Evolutionary conservation across 192 early-diverging fungal genomes (phyloP), one percentile per base, ranked within the genome.

Genomic region (Coemansia sp.): DNA sequence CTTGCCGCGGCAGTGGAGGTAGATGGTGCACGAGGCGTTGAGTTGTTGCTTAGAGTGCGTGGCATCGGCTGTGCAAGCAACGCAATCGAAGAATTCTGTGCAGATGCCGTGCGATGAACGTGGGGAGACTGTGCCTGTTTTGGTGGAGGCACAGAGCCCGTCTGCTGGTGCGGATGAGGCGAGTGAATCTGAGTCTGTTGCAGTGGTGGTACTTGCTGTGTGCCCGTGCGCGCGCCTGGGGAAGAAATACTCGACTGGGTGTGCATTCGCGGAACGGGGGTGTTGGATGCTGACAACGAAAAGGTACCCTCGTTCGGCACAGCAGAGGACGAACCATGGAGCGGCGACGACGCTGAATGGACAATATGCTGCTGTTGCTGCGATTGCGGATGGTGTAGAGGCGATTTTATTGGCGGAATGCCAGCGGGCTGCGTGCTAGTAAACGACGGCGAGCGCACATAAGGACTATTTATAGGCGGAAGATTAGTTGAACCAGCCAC

Each of bases 401-500:
- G 21, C 45, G 59, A n/a, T 38, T 78, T 83, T 46, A 78, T 75
- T 12, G 69, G 66, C 43, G 76, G 69, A 7, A 72, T 69, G 36
- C 58, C 36, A 15, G 67, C 21, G 2, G 64, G 56, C 58, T 55
- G 66, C 16, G 64, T 33, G 58, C 68, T 72, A 16, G 66, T 52
- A 49, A 78, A 83, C 21, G 76, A 64, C 18, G 81, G 76, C 41
- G 81, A 78, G 46, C 81, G 81, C 61, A 66, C 68, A 55, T 75
- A 83, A 2, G 69, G 21, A 48, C 69, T 74, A 16, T 52, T 52
- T 23, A 78, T 69, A 4, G 72, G 55, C n/a, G 75, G 81, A 55
- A 83, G 64, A 6, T 59, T 59, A 15, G 30, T 59, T 59, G 57
- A 35, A 12, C 57, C 57, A 18, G 63, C 44, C 14, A 60, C 39